phyloP scores from a whole-genome alignment of 495 filamentous ascomycete genomes.

The Penicillium crystallinum region DNA sequence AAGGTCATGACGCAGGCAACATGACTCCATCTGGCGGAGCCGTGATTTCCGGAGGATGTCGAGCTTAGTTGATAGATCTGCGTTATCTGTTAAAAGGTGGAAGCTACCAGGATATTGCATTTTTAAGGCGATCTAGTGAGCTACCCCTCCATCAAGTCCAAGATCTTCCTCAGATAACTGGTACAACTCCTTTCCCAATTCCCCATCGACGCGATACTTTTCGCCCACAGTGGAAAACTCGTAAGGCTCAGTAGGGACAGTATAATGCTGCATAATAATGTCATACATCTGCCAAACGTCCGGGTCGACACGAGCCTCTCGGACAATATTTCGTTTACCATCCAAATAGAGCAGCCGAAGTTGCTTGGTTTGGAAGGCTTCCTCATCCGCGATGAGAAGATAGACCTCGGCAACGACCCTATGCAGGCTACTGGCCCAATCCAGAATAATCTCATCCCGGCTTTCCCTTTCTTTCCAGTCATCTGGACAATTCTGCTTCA shows the following conservation, averaged over 20 bases:
- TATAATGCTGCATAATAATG: slow-evolving; percentile 1
- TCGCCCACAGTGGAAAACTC: slow-evolving; percentile 1
- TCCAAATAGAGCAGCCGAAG: slow-evolving; percentile 1
- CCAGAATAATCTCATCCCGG: not conserved
- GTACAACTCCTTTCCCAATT: slow-evolving; percentile 1
- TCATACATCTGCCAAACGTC: not conserved
- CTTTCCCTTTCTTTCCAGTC: slow-evolving; percentile 1
- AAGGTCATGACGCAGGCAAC: no score
- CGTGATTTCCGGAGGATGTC: no score
- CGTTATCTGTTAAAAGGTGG: slow-evolving; percentile 1
- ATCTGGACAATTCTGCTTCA: not conserved
- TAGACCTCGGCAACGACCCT: not conserved
- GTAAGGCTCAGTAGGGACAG: not conserved
- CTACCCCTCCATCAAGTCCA: not conserved
- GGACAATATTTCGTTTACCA: not conserved
- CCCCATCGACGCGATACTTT: slow-evolving; percentile 1
- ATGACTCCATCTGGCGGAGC: no score
- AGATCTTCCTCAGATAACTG: not conserved
- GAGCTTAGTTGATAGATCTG: no score
- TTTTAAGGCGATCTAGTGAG: slow-evolving; percentile 1
- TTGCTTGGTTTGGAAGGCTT: not conserved
- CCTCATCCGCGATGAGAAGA: slow-evolving; percentile 2
- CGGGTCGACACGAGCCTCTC: slow-evolving; percentile 1
- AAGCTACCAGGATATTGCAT: not conserved
- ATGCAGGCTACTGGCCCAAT: not conserved